These are phyloP conservation scores for Melaleuca quinquenervia DNA, from an alignment of 345 rosid genomes.

Conservation along the genomic window DNA sequence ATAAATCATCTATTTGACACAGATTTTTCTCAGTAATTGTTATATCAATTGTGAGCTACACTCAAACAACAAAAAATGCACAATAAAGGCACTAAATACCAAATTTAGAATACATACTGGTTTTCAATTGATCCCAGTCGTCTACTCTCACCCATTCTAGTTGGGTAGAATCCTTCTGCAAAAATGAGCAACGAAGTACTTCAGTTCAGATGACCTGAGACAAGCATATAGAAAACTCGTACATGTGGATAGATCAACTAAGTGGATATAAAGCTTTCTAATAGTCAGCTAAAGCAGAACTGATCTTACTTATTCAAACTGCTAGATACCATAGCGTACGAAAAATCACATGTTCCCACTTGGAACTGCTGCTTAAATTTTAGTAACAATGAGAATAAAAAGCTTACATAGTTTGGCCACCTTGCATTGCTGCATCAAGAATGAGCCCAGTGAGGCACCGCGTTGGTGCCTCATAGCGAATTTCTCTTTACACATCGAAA, in stretches of 20 bases:
- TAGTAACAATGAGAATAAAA: neutral
- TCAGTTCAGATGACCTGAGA: neutral
- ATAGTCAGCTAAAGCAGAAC: neutral
- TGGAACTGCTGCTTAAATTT: neutral
- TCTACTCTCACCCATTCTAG: constrained; percentile 60
- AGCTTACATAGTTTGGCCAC: neutral
- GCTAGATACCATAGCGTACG: neutral
- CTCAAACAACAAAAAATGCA: neutral
- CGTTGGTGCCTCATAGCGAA: neutral
- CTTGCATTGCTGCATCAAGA: neutral
- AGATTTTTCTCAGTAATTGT: neutral
- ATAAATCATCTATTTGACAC: neutral
- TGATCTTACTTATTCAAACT: neutral
- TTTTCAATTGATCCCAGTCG: constrained; percentile 46
- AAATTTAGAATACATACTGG: constrained; percentile 21
- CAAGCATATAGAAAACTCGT: neutral
- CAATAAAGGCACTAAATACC: neutral
- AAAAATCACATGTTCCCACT: neutral
- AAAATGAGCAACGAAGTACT: neutral
- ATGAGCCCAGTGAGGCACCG: neutral
- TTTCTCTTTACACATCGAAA: neutral
- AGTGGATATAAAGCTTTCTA: neutral
- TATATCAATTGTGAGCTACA: neutral
- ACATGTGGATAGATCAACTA: neutral
- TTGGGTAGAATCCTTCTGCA: constrained; percentile 47